Base-by-base conservation (phyloP, 352 stramenopile genomes). In the Pelagophyceae sp. region DNA sequence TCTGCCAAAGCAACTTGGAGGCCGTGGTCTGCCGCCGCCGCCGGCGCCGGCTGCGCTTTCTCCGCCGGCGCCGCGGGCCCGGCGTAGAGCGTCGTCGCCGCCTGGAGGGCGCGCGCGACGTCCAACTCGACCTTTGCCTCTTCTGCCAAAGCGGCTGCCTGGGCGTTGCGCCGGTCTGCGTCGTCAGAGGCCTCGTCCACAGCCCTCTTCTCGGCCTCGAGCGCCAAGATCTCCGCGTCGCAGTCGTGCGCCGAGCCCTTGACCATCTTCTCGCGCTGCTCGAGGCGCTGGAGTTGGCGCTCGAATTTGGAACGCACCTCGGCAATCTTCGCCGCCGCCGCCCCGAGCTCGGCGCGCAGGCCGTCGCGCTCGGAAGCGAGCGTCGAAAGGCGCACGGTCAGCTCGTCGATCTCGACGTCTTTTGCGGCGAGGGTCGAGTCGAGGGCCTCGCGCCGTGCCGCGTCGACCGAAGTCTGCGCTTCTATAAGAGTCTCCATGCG, bases 241-340 rank as follows among this genome's bases (percentile, higher is more conserved):
- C 67, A 74, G 38, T 74, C 67, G 15, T 11, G 25, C 15, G 67
- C 67, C 35, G 67, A 74, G 17, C 35, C 67, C 67, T 74, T 74
- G 67, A 74, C 67, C 67, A 74, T 74, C 2, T 27, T 23, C 35
- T 74, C 67, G 35, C 67, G 67, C 67, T 74, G 67, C 67, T 31
- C 67, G 33, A 74, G 38, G 35, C 67, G 33, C 23, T 6, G 0
- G 33, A 74, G 67, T n/a, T 74, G 67, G 20, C 67, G 33, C 67
- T 74, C 67, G 37, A 74, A 74, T 37, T 74, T 74, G 35, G 67
- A 50, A 0, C 67, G 67, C 35, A 31, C 67, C 17, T n/a, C 17
- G 1, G 19, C 11, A 23, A 74, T 74, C 38, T 74, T 74, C 2
- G 6, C 67, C 35, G 51, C 67, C 35, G 17, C 17, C 15, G 29